Conservation (phyloP, 192 early-diverging fungal species). For the Coemansia sp. region DNA sequence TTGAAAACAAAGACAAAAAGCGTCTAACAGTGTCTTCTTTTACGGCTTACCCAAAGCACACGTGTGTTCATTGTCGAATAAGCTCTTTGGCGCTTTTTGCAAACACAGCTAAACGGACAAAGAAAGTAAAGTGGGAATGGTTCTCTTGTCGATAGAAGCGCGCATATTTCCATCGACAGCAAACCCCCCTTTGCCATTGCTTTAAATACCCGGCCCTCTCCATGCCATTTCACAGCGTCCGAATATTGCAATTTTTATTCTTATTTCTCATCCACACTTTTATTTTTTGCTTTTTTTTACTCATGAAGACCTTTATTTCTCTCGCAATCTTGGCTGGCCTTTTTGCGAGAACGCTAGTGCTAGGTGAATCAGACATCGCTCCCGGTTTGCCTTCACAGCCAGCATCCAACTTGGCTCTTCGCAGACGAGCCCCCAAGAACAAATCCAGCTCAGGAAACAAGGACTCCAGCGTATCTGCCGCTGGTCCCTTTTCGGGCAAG, state of each 20-base stretch:
- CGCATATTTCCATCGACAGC: background rate
- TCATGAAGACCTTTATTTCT: background rate
- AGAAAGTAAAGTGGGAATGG: background rate
- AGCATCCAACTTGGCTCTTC: background rate
- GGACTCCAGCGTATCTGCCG: background rate
- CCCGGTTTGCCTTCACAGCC: background rate
- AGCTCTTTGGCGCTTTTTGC: background rate
- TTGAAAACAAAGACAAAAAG: background rate
- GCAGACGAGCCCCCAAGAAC: background rate
- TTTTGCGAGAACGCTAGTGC: background rate
- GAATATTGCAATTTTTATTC: background rate
- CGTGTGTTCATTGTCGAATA: background rate
- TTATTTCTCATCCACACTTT: background rate
- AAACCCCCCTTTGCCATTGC: too few species aligned
- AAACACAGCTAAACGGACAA: background rate
- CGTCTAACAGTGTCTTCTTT: background rate
- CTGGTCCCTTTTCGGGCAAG: conserved; percentile 14
- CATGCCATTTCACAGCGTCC: background rate
- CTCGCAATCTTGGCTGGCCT: background rate
- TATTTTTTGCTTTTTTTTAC: background rate
- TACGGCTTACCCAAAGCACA: background rate
- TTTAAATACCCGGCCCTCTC: background rate
- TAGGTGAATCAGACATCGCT: background rate
- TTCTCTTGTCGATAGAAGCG: background rate
- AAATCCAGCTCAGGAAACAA: background rate